phyloP scores from a whole-genome alignment of 2,329 filamentous ascomycete species.

The Cladophialophora chaetospira region DNA sequence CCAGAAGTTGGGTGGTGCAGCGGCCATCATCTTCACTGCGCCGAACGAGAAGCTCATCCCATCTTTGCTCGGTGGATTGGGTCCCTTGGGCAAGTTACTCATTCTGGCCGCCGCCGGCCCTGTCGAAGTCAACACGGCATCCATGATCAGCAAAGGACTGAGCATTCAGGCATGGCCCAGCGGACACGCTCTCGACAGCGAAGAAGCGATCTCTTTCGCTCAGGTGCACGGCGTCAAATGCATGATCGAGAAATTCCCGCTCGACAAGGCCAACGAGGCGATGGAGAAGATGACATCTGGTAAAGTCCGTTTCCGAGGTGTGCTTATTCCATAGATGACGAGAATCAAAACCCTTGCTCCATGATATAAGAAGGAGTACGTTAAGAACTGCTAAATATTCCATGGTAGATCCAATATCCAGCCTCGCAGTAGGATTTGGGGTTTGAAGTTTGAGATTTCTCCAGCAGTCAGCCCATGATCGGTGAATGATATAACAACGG shows the following conservation, averaged over 20 bases:
- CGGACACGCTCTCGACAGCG: constrained; percentile 55
- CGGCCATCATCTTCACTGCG: constrained; percentile 42
- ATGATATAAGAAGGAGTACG: too few species aligned
- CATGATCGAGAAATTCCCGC: constrained; percentile 56
- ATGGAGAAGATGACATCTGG: constrained; percentile 53
- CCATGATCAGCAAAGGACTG: constrained; percentile 50
- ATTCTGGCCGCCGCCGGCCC: constrained; percentile 38
- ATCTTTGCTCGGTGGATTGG: constrained; percentile 41
- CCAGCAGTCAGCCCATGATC: too few species aligned
- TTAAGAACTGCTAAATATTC: too few species aligned
- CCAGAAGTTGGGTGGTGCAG: constrained; percentile 40
- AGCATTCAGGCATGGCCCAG: constrained; percentile 56
- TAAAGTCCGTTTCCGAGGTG: constrained; percentile 54
- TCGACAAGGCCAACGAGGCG: constrained; percentile 54
- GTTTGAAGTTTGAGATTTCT: too few species aligned
- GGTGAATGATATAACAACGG: too few species aligned
- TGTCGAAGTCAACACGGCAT: constrained; percentile 33
- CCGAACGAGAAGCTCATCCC: constrained; percentile 40
- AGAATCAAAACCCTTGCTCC: background rate
- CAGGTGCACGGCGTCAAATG: constrained; percentile 52
- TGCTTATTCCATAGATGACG: constrained; percentile 48
- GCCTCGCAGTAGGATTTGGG: too few species aligned
- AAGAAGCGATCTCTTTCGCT: constrained; percentile 57
- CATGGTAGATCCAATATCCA: too few species aligned
- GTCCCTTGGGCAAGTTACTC: constrained; percentile 40